Base-by-base conservation (phyloP, 176 grass and related monocot species). In the Pontederia paniculata region DNA sequence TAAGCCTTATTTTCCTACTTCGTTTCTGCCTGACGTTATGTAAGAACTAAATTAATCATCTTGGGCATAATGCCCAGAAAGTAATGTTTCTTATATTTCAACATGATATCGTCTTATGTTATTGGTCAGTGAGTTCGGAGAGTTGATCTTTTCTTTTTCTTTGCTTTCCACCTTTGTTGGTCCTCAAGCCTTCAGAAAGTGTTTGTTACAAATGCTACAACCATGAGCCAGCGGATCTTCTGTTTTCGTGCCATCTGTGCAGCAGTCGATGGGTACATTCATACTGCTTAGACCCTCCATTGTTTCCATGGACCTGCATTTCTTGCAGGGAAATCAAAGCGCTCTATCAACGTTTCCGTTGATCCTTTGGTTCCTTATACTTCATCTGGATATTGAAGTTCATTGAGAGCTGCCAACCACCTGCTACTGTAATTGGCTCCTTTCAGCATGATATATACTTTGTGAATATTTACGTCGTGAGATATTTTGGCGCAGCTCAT, bases 271-370 rank as follows among this genome's bases (percentile, higher is more conserved):
- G 91, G 86, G 72, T 97, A 45, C 91, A 97, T 70, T 77, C 79
- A 3, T 87, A 81, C 53, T 97, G 91, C 76, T 83, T 97, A 7
- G 81, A 97, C 41, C 86, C 91, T 20, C 91, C 86, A 14, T 5
- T 72, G 44, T 52, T 42, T 42, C 80, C 72, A 0, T 90, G 91
- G 91, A 90, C 77, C 12, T 97, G 91, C 70, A 17, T 84, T 45
- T 70, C 84, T 28, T 97, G 91, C 55, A 77, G 77, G 71, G 83
- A 87, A 55, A 80, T 74, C 25, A 71, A 83, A 21, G 70, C 70
- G 68, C 62, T 81, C 15, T 90, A 87, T 76, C 77, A 73, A 11
- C 80, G 67, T 25, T 97, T 76, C 45, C 83, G 71, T 19, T 83
- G 76, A 69, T 52, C 13, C 17, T 17, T 12, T 57, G 14, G 43